phyloP scores from a whole-genome alignment of 2,329 filamentous ascomycete genomes.

The Aspergillus piperis region DNA sequence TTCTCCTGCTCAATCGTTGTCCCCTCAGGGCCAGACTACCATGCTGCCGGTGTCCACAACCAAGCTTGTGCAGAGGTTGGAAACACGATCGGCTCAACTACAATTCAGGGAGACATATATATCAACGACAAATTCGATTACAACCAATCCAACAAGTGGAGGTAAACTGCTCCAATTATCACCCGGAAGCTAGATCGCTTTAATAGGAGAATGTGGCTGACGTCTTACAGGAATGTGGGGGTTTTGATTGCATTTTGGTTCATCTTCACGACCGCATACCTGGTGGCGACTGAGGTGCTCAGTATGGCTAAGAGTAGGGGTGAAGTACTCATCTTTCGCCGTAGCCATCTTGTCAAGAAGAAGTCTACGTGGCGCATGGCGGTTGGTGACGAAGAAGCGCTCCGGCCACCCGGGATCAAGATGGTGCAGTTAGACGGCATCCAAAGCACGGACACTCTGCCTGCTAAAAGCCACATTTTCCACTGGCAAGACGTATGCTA shows the following conservation, averaged over 20 bases:
- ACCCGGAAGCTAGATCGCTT: too few species aligned
- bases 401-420: too few species aligned
- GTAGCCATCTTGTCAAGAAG: too few species aligned
- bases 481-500: too few species aligned
- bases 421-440: too few species aligned
- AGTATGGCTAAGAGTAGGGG: too few species aligned
- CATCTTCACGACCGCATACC: slow-evolving; percentile 61
- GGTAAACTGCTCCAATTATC: slow-evolving; percentile 7
- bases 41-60: slow-evolving; percentile 30
- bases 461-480: too few species aligned
- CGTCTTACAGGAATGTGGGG: slow-evolving; percentile 56
- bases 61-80: slow-evolving; percentile 51
- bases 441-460: too few species aligned
- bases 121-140: slow-evolving; percentile 59
- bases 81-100: slow-evolving; percentile 50
- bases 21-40: slow-evolving; percentile 45
- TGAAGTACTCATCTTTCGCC: too few species aligned
- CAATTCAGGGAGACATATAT: slow-evolving; percentile 63
- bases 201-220: too few species aligned
- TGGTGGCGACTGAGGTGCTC: slow-evolving; percentile 35
- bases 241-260: slow-evolving; percentile 64
- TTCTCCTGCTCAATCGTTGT: slow-evolving; percentile 54
- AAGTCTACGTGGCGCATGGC: too few species aligned
- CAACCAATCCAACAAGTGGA: slow-evolving; percentile 60
- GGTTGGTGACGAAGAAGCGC: too few species aligned